Evolutionary conservation across 495 filamentous ascomycete species (phyloP).

Genomic region (Annulohypoxylon nitens): DNA sequence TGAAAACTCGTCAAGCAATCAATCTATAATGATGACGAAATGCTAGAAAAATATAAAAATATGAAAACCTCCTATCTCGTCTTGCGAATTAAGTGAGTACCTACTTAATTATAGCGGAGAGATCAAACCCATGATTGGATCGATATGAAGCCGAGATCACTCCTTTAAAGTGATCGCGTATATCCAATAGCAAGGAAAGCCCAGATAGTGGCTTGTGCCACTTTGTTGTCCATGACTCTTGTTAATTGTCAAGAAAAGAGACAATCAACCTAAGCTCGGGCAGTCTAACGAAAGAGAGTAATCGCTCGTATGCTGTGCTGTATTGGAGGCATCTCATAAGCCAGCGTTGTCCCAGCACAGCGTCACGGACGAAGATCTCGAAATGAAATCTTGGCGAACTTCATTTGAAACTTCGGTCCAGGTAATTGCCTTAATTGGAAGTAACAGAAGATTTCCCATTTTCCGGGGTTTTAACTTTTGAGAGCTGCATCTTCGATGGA

Average conservation of each 20-base stretch:
- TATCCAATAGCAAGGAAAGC: not conserved
- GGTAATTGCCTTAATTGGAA: constrained; percentile 5
- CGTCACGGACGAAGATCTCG: constrained; percentile 16
- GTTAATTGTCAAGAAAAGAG: not conserved
- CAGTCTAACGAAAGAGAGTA: constrained; percentile 6
- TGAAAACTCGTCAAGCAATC: not conserved
- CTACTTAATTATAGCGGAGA: not conserved
- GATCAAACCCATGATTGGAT: not conserved
- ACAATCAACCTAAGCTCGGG: constrained; percentile 14
- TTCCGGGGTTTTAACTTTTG: not conserved
- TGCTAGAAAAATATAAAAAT: not conserved
- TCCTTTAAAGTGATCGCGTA: constrained; percentile 1
- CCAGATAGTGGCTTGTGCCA: constrained; percentile 2
- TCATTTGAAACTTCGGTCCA: constrained; percentile 27
- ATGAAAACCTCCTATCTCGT: too few relatives aligned
- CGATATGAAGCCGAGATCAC: not conserved
- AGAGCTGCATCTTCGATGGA: constrained; percentile 7
- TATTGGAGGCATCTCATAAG: constrained; percentile 4
- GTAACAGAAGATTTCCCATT: not conserved
- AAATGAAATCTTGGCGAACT: constrained; percentile 18
- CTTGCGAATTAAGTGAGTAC: not conserved
- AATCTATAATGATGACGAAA: not conserved
- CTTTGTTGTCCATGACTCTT: not conserved
- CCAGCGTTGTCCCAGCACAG: not conserved
- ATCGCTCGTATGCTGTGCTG: constrained; percentile 1